A percentile compares a stretch with the other conserved stretches of the same genome.
Conservation (phyloP, 371 early-diverging fungal genomes). For the Pancytospora philotis region DNA sequence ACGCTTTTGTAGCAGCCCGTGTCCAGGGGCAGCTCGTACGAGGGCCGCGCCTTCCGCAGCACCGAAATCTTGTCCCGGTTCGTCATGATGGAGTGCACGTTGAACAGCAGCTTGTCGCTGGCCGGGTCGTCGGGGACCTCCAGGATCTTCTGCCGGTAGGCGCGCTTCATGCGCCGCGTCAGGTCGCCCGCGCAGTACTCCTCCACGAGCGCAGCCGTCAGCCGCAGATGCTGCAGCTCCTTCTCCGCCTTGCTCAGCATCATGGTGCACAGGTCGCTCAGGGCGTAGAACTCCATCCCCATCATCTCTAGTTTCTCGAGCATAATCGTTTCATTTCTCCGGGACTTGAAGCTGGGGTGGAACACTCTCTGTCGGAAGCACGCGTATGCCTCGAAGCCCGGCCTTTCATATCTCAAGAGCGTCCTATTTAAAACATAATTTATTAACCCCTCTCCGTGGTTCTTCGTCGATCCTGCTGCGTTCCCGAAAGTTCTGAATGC, state of each 20-base stretch:
- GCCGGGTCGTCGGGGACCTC: neutral
- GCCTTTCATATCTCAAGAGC: constrained; percentile 34
- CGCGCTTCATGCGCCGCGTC: neutral
- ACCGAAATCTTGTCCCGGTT: constrained; percentile 5
- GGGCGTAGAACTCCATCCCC: constrained; percentile 21
- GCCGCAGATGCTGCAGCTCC: neutral
- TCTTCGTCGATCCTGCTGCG: neutral
- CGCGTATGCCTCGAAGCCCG: constrained; percentile 33
- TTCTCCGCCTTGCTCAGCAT: constrained; percentile 8
- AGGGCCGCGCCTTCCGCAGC: neutral
- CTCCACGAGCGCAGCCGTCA: neutral
- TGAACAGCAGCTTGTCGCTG: neutral
- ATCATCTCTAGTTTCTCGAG: constrained; percentile 42
- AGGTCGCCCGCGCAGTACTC: neutral
- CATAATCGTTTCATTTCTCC: constrained; percentile 35
- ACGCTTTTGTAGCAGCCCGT: neutral
- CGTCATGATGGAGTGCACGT: constrained; percentile 6
- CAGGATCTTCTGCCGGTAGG: neutral
- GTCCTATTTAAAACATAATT: constrained; percentile 16
- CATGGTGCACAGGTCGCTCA: constrained; percentile 24
- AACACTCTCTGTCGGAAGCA: constrained; percentile 51
- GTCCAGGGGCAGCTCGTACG: neutral
- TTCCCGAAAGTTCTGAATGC: constrained; percentile 1
- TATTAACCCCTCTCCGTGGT: constrained; percentile 12
- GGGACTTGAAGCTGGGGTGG: constrained; percentile 46